Evolutionary conservation across 2,329 filamentous ascomycete genomes (phyloP).

Genomic region (Monilinia fructicola): DNA sequence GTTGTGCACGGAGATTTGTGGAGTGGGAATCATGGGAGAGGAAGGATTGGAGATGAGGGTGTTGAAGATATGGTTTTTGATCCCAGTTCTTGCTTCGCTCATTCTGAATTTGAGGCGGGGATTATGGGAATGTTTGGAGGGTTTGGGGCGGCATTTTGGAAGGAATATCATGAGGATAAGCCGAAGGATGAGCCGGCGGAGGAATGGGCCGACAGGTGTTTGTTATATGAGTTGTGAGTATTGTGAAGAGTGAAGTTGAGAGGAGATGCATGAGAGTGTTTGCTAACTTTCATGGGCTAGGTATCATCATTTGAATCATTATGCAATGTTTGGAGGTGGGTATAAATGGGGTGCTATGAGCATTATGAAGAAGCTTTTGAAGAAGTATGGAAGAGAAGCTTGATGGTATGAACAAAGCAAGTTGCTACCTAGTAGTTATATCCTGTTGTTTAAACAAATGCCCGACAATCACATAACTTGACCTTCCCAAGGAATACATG

Average conservation of each 20-base stretch:
- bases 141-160: conserved; percentile 69
- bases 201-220: conserved; percentile 82
- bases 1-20: conserved; percentile 91
- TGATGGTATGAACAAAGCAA: background rate
- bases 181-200: conserved; percentile 76
- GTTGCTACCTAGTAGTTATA: background rate
- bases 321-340: conserved; percentile 69
- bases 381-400: conserved; percentile 61
- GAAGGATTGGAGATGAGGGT: conserved; percentile 55
- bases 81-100: conserved; percentile 76
- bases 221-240: conserved; percentile 78
- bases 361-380: conserved; percentile 73
- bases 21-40: conserved; percentile 77
- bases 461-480: background rate
- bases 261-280: background rate
- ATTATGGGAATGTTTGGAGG: conserved; percentile 98
- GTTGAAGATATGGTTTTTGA: conserved; percentile 80
- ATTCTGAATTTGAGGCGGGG: conserved; percentile 86
- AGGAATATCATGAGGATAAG: conserved; percentile 72
- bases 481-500: background rate
- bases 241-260: background rate
- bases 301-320: conserved; percentile 87
- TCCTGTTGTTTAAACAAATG: background rate
- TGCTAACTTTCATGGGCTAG: conserved; percentile 44
- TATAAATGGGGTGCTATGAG: conserved; percentile 74